Percentiles rank a stretch among this genome's conserved stretches.
Conservation (phyloP, 176 grass and related monocot species). For the Lolium rigidum region DNA sequence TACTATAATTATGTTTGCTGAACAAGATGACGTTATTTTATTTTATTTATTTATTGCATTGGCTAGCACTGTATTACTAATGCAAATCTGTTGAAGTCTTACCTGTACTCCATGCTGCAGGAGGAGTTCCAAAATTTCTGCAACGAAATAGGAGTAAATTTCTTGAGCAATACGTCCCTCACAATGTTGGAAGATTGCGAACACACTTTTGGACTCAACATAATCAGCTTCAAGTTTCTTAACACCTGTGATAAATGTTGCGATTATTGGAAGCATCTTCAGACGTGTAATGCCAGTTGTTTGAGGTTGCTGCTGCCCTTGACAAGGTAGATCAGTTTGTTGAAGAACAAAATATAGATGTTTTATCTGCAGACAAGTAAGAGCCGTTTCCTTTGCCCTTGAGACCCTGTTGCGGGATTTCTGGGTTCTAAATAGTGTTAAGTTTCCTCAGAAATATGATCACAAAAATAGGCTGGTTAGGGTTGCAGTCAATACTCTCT, state of each 20-base stretch:
- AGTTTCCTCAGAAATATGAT: not conserved
- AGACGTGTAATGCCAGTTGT: no score
- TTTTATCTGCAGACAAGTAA: no score
- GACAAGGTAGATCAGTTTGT: no score
- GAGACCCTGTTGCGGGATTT: no score
- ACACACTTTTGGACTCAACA: not conserved
- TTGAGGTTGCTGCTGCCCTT: no score
- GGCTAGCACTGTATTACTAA: not conserved
- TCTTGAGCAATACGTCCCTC: not conserved
- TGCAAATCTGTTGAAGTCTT: not conserved
- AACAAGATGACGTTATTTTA: not conserved
- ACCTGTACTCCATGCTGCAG: slow-evolving; percentile 50
- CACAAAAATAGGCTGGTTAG: slow-evolving; percentile 2
- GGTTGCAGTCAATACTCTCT: not conserved
- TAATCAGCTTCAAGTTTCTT: not conserved
- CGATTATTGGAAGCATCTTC: no score
- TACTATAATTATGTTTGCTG: not conserved
- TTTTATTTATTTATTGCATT: not conserved
- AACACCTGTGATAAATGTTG: not conserved
- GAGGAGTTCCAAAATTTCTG: slow-evolving; percentile 52
- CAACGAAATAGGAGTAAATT: no score
- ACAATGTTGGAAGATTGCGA: not conserved
- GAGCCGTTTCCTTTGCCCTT: no score
- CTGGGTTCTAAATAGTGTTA: slow-evolving; percentile 5
- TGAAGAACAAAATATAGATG: no score